Base-by-base conservation (phyloP, 2,329 filamentous ascomycete genomes). In the Aspergillus sp. region DNA sequence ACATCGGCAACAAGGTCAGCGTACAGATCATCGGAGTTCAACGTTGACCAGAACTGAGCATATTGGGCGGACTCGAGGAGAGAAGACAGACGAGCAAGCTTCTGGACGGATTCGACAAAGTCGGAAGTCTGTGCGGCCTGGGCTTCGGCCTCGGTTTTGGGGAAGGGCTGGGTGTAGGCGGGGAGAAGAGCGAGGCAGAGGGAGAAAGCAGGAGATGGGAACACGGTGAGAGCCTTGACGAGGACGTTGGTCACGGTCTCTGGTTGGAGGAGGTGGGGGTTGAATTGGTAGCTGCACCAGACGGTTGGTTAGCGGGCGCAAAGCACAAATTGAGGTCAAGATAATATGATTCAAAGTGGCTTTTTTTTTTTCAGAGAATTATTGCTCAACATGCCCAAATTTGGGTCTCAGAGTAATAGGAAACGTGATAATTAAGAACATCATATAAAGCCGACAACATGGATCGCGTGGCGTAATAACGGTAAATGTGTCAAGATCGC, bases 231-330 rank as follows among this genome's bases (percentile, higher is more conserved):
- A 66, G 93, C 85, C 84, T 98, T 99, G 83, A 96, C 93, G 76
- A 99, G 91, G 80, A 98, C 90, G 85, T 98, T 98, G 83, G 95
- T 98, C 78, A 95, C 92, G 72, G 93, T 91, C 79, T 99, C 95
- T 73, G 96, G 90, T 82, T 95, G 93, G 74, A 93, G 88, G 68
- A 96, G 91, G 82, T 98, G 93, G 52, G 95, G 95, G 86, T 99
- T 99, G 81, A 99, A 96, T 82, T 99, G 96, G 85, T 99, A 99
- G 65, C 95, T 99, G 68, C 60, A 41, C n/a, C 13, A 17, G 22
- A 47, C 7, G 9, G 3, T 22, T 12, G 22, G 43, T 56, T 53
- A 53, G 34, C 30, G 24, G 20, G 22, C 39, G 42, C 53, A n/a
- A 42, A 32, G 26, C 7, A 53, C 34, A 48, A 8, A 9, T 57